Evolutionary conservation across 306 rosid species (phyloP).

Genomic region (Rubus parviflorus): DNA sequence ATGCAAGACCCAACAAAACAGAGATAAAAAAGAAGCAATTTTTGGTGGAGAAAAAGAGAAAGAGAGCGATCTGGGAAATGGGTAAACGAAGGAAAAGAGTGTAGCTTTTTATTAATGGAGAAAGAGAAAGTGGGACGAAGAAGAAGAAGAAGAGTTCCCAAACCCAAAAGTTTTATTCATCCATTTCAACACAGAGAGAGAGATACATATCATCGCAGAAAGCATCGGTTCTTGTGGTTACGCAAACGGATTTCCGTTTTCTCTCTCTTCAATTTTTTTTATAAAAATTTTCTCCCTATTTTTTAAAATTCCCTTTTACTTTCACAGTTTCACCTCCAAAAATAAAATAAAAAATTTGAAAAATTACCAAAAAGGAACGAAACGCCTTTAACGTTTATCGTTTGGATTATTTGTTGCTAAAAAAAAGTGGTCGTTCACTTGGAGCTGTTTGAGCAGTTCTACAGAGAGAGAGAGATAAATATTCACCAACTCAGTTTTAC

Average conservation of each 20-base stretch:
- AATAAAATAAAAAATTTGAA: background rate
- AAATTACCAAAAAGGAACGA: background rate
- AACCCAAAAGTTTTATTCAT: background rate
- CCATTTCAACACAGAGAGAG: background rate
- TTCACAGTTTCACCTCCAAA: background rate
- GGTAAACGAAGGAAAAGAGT: slow-evolving; percentile 17
- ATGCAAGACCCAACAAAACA: slow-evolving; percentile 11
- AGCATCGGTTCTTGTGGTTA: slow-evolving; percentile 45
- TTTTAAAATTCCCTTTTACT: background rate
- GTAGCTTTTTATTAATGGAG: background rate
- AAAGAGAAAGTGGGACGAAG: slow-evolving; percentile 15
- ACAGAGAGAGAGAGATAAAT: background rate
- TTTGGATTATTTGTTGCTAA: background rate
- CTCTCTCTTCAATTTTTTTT: background rate
- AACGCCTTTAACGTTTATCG: background rate
- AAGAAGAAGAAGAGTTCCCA: slow-evolving; percentile 23
- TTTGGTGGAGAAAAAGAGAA: background rate
- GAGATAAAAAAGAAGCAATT: background rate
- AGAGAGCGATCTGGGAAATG: background rate
- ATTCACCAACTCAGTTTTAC: background rate
- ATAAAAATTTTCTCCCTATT: background rate
- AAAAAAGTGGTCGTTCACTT: background rate
- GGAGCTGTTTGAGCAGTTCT: background rate
- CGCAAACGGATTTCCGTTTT: slow-evolving; percentile 44
- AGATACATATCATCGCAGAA: slow-evolving; percentile 1